Evolutionary conservation across 345 rosid genomes (phyloP).

Genomic region (Gossypium anomalum): DNA sequence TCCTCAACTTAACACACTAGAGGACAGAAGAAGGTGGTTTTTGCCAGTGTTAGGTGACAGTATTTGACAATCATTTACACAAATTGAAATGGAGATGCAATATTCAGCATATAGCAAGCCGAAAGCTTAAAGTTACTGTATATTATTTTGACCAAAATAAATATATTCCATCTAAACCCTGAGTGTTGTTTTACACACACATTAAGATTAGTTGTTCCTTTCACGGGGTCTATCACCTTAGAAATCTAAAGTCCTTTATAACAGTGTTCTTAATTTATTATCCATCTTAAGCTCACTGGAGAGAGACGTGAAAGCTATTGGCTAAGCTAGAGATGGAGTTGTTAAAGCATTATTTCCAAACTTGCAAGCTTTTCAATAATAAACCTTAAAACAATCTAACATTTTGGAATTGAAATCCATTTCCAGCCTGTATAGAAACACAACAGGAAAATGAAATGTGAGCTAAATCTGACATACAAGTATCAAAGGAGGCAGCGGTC

Average conservation of each 20-base stretch:
- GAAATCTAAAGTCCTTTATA: background rate
- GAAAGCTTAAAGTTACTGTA: background rate
- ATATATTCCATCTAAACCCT: no score
- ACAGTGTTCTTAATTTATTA: background rate
- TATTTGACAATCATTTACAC: background rate
- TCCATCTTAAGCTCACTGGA: background rate
- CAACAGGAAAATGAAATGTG: background rate
- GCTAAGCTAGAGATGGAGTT: background rate
- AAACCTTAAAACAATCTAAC: background rate
- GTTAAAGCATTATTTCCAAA: background rate
- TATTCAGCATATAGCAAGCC: background rate
- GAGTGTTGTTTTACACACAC: no score
- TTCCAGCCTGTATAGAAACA: background rate
- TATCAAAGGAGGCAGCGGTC: background rate
- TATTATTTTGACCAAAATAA: background rate
- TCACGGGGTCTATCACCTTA: background rate
- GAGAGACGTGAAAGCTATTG: background rate
- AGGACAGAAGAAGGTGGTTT: background rate
- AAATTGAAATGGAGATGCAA: background rate
- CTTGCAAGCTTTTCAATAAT: background rate
- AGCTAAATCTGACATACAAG: background rate
- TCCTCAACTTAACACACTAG: background rate
- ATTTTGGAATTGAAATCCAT: background rate
- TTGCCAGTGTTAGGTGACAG: background rate
- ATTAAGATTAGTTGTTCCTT: background rate